Evolutionary conservation across 2,329 filamentous ascomycete species (phyloP).

Genomic region (Aureobasidium namibiae): DNA sequence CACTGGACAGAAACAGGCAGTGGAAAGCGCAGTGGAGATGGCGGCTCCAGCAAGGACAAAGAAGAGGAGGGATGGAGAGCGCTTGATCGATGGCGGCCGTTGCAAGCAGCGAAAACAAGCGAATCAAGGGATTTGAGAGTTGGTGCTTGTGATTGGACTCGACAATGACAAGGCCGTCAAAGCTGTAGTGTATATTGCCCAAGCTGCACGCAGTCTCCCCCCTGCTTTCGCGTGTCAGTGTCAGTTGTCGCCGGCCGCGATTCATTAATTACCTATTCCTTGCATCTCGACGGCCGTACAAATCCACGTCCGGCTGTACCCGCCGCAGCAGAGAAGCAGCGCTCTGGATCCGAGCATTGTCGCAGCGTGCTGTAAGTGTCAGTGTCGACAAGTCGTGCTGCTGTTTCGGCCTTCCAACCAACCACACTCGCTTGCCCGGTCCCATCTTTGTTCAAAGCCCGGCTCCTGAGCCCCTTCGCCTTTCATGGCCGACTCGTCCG

Average conservation of each 20-base stretch:
- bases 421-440: background rate
- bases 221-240: slow-evolving; percentile 9
- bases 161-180: background rate
- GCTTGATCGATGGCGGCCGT: background rate
- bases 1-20: background rate
- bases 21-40: background rate
- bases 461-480: background rate
- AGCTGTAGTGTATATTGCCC: slow-evolving; percentile 1
- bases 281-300: slow-evolving; percentile 6
- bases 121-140: background rate
- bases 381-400: background rate
- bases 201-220: slow-evolving; percentile 6
- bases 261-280: slow-evolving; percentile 8
- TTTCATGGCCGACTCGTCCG: slow-evolving; percentile 9
- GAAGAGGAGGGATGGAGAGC: too few relatives aligned
- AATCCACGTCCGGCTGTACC: slow-evolving; percentile 5
- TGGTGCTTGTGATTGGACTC: background rate
- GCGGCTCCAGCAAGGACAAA: slow-evolving; percentile 1
- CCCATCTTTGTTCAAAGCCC: background rate
- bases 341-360: background rate
- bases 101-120: slow-evolving; percentile 5
- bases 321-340: background rate
- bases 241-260: slow-evolving; percentile 6
- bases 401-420: slow-evolving; percentile 1
- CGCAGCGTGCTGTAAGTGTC: background rate